A percentile compares a stretch with the other conserved stretches of the same genome.
Evolutionary conservation across 768 basidiomycete genomes (phyloP).

Genomic region (Dacryopinax spathularia): DNA sequence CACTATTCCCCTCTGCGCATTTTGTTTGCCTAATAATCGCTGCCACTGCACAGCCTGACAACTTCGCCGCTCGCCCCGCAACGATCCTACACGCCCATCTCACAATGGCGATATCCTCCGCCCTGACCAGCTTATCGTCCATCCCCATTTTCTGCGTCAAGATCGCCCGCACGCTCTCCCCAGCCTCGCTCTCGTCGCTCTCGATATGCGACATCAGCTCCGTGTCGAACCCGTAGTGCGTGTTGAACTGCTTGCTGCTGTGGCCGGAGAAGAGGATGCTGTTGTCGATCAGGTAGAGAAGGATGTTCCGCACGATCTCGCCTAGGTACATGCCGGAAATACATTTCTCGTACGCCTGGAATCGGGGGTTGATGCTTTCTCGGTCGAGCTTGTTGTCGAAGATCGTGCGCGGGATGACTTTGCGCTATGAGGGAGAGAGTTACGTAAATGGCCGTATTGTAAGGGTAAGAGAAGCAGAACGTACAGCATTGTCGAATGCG

Average conservation of each 20-base stretch:
- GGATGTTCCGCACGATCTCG: constrained; percentile 75
- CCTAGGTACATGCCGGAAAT: constrained; percentile 99
- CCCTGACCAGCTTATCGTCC: constrained; percentile 34
- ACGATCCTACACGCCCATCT: constrained; percentile 68
- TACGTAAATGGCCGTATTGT: background rate
- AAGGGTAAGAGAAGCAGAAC: constrained; percentile 17
- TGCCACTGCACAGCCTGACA: constrained; percentile 80
- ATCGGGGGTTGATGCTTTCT: constrained; percentile 81
- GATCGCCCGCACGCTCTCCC: constrained; percentile 34
- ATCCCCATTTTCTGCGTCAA: constrained; percentile 52
- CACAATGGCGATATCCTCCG: constrained; percentile 48
- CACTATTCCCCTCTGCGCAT: constrained; percentile 28
- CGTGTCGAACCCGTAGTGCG: constrained; percentile 88
- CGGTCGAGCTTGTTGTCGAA: constrained; percentile 90
- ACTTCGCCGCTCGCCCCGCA: constrained; percentile 61
- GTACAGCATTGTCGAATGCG: constrained; percentile 83
- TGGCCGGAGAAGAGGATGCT: constrained; percentile 60
- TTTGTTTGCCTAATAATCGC: constrained; percentile 68
- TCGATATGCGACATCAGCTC: constrained; percentile 81
- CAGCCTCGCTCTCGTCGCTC: constrained; percentile 39
- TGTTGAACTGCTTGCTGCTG: constrained; percentile 57
- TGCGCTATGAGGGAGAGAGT: constrained; percentile 37
- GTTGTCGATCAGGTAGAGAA: constrained; percentile 35
- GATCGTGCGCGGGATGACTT: constrained; percentile 69
- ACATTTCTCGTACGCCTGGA: constrained; percentile 95